A percentile compares a stretch with the other conserved stretches of the same genome.
Evolutionary conservation across 164 flowering plant species (phyloP).

Genomic region (Protea cynaroides): DNA sequence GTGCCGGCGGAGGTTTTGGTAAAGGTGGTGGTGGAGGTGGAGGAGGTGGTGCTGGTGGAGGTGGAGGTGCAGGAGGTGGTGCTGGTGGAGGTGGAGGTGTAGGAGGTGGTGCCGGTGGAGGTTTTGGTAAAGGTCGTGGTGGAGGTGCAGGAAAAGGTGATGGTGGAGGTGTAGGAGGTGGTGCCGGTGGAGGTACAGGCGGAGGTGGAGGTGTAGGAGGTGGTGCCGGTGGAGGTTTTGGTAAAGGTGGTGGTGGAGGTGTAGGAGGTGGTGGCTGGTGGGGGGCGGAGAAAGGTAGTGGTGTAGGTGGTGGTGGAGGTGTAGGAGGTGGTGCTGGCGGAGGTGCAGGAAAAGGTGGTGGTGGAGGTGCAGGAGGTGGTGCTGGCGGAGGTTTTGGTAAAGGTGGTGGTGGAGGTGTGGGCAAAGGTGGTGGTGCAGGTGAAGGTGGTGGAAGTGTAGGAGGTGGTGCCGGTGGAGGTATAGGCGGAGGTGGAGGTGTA

Average conservation of each 20-base stretch:
- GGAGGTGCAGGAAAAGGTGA: slow-evolving; percentile 13
- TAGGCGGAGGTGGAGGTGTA: slow-evolving; percentile 3
- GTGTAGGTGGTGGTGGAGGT: no score
- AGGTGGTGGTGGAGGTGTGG: no score
- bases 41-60: slow-evolving; percentile 13
- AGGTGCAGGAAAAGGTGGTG: no score
- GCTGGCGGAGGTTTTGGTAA: no score
- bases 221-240: slow-evolving; percentile 5
- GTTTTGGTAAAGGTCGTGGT: slow-evolving; percentile 16
- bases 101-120: slow-evolving; percentile 6
- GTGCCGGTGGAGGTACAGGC: slow-evolving; percentile 7
- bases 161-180: slow-evolving; percentile 13
- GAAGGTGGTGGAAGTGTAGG: slow-evolving; percentile 2
- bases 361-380: slow-evolving; percentile 14
- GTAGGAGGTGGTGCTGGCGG: no score
- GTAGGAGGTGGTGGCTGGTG: no score
- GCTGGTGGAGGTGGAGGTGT: background rate
- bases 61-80: no score
- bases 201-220: slow-evolving; percentile 8
- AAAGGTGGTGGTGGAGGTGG: slow-evolving; percentile 14
- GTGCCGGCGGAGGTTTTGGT: slow-evolving; percentile 11
- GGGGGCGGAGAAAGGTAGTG: background rate
- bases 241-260: slow-evolving; percentile 1
- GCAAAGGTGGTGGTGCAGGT: slow-evolving; percentile 9
- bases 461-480: slow-evolving; percentile 8